Percentiles rank a stretch among this genome's conserved stretches.
phyloP scores from a whole-genome alignment of 495 filamentous ascomycete genomes.

The Cairneyella variabilis region DNA sequence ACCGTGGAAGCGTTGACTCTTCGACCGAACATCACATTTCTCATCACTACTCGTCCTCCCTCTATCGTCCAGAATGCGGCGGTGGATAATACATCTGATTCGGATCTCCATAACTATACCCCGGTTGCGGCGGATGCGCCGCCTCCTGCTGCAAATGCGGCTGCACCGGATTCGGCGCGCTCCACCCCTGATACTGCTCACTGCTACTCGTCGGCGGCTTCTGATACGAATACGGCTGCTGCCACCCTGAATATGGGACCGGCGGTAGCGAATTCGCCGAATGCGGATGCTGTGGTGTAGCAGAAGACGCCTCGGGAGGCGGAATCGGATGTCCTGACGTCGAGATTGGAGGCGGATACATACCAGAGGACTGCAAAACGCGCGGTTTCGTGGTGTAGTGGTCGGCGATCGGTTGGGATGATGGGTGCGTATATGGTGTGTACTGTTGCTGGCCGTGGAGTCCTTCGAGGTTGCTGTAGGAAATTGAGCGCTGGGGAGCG shows the following conservation, averaged over 20 bases:
- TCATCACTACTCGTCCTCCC: not conserved
- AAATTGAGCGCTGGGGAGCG: constrained; percentile 27
- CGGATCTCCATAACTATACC: constrained; percentile 24
- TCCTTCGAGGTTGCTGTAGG: constrained; percentile 26
- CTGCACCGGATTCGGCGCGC: constrained; percentile 9
- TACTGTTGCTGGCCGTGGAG: constrained; percentile 21
- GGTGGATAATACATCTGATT: constrained; percentile 20
- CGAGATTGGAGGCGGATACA: constrained; percentile 25
- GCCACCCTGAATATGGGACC: constrained; percentile 18
- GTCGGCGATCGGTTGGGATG: constrained; percentile 7
- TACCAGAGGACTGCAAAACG: constrained; percentile 15
- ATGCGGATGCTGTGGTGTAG: constrained; percentile 11
- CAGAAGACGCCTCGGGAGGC: constrained; percentile 5
- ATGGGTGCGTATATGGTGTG: constrained; percentile 10
- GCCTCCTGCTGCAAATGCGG: constrained; percentile 6
- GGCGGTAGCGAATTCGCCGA: constrained; percentile 19
- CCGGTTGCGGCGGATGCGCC: constrained; percentile 1
- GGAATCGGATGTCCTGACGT: constrained; percentile 9
- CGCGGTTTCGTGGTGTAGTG: constrained; percentile 23
- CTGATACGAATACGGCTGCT: constrained; percentile 25
- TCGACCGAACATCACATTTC: no score
- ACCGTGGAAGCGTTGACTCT: no score
- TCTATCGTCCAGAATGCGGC: constrained; percentile 18
- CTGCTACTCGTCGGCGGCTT: constrained; percentile 12
- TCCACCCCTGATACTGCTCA: constrained; percentile 21